phyloP scores from a whole-genome alignment of 768 basidiomycete genomes.

The Suillus variegatus region DNA sequence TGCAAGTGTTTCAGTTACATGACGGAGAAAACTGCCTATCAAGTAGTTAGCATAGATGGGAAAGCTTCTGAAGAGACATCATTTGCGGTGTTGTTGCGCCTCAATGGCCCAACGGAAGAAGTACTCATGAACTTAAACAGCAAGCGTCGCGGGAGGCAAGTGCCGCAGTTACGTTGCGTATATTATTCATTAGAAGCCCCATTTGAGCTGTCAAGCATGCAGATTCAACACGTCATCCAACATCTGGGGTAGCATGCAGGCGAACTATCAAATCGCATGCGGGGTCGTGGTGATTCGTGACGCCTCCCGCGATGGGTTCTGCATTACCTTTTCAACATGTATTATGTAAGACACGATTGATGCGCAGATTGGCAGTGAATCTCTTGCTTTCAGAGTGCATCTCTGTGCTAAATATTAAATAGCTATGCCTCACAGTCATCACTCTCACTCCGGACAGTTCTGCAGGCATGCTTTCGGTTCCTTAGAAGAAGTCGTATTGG shows the following conservation, averaged over 20 bases:
- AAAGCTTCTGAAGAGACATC: neutral
- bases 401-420: neutral
- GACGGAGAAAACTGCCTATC: neutral
- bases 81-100: conserved; percentile 1
- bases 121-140: neutral
- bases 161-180: neutral
- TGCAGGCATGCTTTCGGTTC: conserved; percentile 85
- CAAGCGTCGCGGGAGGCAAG: neutral
- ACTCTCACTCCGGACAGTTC: conserved; percentile 93
- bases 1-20: conserved; percentile 1
- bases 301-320: conserved; percentile 4
- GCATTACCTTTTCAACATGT: neutral
- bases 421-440: conserved; percentile 72
- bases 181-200: neutral
- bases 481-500: conserved; percentile 78
- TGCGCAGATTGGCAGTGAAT: neutral
- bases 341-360: conserved; percentile 2
- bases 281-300: conserved; percentile 8
- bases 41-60: neutral
- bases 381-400: neutral
- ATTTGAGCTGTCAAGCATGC: conserved; percentile 1
- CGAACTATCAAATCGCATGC: conserved; percentile 1
- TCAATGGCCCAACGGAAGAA: neutral
- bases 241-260: conserved; percentile 3
- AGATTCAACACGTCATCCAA: neutral